Conservation (phyloP, 2,329 filamentous ascomycete species). For the Curvularia eragrostidis region DNA sequence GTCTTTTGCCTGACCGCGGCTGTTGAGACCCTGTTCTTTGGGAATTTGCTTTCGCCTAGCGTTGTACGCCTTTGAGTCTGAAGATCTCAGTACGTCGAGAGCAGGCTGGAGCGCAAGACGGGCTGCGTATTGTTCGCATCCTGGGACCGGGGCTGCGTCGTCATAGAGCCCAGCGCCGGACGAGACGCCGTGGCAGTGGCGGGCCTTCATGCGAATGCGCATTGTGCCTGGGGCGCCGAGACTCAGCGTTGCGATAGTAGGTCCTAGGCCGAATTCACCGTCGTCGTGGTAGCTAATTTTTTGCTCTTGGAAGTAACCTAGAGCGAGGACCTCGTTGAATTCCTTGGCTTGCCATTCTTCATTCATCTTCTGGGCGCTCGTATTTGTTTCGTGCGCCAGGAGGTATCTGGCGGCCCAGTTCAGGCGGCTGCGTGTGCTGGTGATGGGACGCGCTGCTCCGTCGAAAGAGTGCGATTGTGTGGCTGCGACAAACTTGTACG, state of each 20-base stretch:
- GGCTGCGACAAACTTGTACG: slow-evolving; percentile 70
- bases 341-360: slow-evolving; percentile 37
- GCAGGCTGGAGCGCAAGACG: slow-evolving; percentile 43
- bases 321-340: slow-evolving; percentile 69
- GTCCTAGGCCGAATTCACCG: slow-evolving; percentile 67
- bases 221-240: slow-evolving; percentile 66
- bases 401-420: slow-evolving; percentile 62
- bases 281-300: slow-evolving; percentile 71
- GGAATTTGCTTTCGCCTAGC: slow-evolving; percentile 43
- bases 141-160: slow-evolving; percentile 37
- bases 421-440: slow-evolving; percentile 59
- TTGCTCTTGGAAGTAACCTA: slow-evolving; percentile 68
- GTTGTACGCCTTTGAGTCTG: slow-evolving; percentile 30
- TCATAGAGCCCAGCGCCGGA: slow-evolving; percentile 44
- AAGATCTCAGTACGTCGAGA: slow-evolving; percentile 32
- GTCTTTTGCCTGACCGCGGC: slow-evolving; percentile 40
- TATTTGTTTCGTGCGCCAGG: slow-evolving; percentile 36
- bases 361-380: slow-evolving; percentile 18
- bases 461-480: slow-evolving; percentile 47
- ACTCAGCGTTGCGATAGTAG: slow-evolving; percentile 65
- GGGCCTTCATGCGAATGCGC: slow-evolving; percentile 63
- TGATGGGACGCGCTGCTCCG: slow-evolving; percentile 51
- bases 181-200: slow-evolving; percentile 52
- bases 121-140: slow-evolving; percentile 41
- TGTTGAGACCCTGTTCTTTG: slow-evolving; percentile 46